Conservation (phyloP, 805 yeast species). For the Lachancea dasiensis region DNA sequence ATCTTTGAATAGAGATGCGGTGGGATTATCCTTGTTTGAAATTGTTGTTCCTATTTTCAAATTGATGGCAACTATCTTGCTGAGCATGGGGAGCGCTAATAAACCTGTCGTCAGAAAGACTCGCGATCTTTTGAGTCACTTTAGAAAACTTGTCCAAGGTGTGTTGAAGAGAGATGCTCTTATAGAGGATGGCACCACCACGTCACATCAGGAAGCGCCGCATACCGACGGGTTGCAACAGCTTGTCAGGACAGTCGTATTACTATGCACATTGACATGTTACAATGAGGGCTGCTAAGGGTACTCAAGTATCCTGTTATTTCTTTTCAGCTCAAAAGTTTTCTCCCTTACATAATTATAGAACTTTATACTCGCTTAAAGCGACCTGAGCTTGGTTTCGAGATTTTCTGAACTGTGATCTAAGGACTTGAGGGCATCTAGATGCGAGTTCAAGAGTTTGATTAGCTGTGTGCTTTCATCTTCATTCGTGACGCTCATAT, state of each 20-base stretch:
- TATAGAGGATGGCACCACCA: conserved; percentile 26
- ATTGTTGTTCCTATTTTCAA: conserved; percentile 70
- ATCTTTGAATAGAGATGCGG: conserved; percentile 24
- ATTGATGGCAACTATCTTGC: conserved; percentile 54
- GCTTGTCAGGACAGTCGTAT: conserved; percentile 49
- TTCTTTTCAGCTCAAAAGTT: not conserved
- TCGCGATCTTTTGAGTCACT: conserved; percentile 43
- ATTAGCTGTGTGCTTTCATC: conserved; percentile 58
- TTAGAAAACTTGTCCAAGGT: conserved; percentile 53
- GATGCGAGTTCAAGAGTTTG: conserved; percentile 75
- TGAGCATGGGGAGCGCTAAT: conserved; percentile 76
- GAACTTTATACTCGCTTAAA: conserved; percentile 8
- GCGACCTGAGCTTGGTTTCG: conserved; percentile 53
- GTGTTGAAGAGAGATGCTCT: conserved; percentile 53
- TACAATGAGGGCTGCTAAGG: conserved; percentile 26
- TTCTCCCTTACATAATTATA: not conserved
- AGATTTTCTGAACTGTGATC: conserved; percentile 66
- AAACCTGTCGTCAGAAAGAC: conserved; percentile 50
- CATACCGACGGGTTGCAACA: conserved; percentile 40
- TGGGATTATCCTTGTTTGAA: conserved; percentile 53
- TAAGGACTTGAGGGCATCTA: conserved; percentile 83
- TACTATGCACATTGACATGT: conserved; percentile 46
- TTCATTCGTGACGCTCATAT: conserved; percentile 29
- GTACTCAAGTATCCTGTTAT: too few species aligned
- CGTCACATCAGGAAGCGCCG: conserved; percentile 20